A percentile compares a stretch with the other conserved stretches of the same genome.
These are phyloP conservation scores for Monilinia fructicola DNA, from an alignment of 2,329 filamentous ascomycete species.

Conservation along the genomic window DNA sequence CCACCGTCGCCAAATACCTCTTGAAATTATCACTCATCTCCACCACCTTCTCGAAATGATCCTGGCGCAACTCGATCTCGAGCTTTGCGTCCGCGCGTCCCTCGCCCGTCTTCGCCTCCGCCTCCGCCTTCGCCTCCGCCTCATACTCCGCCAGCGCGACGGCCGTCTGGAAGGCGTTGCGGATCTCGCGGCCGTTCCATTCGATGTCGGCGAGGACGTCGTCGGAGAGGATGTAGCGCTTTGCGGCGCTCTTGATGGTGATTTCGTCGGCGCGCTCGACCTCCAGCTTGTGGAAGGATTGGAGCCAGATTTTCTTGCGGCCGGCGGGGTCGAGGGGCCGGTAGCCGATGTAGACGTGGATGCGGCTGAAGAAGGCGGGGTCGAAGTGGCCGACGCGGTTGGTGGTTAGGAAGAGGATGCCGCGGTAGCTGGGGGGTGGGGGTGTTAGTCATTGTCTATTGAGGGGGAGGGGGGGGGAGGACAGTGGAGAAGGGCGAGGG, in stretches of 20 bases:
- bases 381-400: conserved; percentile 46
- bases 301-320: conserved; percentile 38
- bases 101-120: too few relatives aligned
- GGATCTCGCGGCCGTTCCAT: conserved; percentile 38
- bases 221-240: conserved; percentile 30
- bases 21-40: conserved; percentile 33
- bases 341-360: conserved; percentile 42
- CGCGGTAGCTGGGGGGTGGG: conserved; percentile 37
- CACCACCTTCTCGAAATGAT: conserved; percentile 33
- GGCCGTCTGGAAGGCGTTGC: conserved; percentile 37
- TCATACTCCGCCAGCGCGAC: conserved; percentile 35
- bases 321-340: conserved; percentile 33
- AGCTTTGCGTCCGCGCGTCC: background rate
- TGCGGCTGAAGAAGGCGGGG: conserved; percentile 43
- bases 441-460: too few relatives aligned
- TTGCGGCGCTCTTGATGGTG: conserved; percentile 25
- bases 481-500: too few relatives aligned
- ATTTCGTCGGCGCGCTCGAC: conserved; percentile 28
- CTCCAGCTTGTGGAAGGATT: conserved; percentile 32
- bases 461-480: too few relatives aligned
- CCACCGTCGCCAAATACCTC: conserved; percentile 29
- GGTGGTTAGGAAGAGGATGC: conserved; percentile 47
- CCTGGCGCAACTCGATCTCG: conserved; percentile 26
- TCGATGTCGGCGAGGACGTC: conserved; percentile 29
- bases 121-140: conserved; percentile 9